These are phyloP conservation scores for Starmerella bacillaris DNA, from an alignment of 805 yeast genomes.

Conservation along the genomic window DNA sequence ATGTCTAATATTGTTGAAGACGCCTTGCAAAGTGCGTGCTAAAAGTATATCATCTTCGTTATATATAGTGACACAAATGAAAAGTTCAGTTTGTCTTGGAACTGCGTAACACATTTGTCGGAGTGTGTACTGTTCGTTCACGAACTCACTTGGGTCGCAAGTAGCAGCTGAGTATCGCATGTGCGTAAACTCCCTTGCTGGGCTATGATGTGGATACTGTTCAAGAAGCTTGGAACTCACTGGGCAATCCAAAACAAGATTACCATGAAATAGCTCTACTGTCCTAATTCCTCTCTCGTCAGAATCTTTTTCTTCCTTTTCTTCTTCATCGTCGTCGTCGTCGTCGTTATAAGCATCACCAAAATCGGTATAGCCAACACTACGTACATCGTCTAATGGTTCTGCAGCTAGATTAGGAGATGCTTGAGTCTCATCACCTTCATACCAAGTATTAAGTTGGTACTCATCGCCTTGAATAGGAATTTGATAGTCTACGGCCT, in stretches of 20 bases:
- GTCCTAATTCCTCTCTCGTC: conserved; percentile 16
- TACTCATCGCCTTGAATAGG: conserved; percentile 26
- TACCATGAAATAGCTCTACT: conserved; percentile 50
- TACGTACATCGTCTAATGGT: neutral
- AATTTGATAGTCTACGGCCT: conserved; percentile 21
- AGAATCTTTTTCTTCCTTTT: conserved; percentile 20
- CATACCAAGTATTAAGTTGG: conserved; percentile 21
- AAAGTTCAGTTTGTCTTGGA: conserved; percentile 67
- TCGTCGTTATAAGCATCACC: neutral
- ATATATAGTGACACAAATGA: conserved; percentile 77
- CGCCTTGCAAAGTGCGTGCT: conserved; percentile 77
- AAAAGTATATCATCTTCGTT: conserved; percentile 70
- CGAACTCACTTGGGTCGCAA: conserved; percentile 66
- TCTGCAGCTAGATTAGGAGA: neutral
- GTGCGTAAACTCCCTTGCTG: conserved; percentile 53
- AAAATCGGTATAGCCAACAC: neutral
- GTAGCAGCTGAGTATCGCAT: conserved; percentile 92
- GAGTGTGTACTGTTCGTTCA: conserved; percentile 45
- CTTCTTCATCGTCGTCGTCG: conserved; percentile 10
- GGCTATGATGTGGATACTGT: conserved; percentile 33
- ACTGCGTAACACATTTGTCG: conserved; percentile 64
- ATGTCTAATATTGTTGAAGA: conserved; percentile 69
- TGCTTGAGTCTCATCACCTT: conserved; percentile 2
- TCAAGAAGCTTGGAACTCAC: conserved; percentile 50
- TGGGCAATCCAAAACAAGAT: conserved; percentile 74